These are phyloP conservation scores for Heliocybe sulcata DNA, from an alignment of 1,284 basidiomycete genomes.

Conservation along the genomic window DNA sequence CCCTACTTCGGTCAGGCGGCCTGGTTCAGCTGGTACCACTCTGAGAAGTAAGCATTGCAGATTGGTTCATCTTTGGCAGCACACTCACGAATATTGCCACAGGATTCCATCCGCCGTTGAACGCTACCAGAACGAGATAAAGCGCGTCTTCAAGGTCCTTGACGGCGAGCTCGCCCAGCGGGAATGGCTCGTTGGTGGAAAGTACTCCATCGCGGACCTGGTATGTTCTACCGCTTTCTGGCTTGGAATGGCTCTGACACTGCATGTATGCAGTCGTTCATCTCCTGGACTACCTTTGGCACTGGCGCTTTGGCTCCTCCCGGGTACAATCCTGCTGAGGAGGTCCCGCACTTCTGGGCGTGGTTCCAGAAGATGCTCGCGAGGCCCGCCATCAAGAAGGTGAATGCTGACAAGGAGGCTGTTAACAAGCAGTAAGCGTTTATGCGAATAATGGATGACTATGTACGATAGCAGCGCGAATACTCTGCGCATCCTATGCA, in stretches of 20 bases:
- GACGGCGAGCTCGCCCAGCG: constrained; percentile 19
- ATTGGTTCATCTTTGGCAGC: neutral
- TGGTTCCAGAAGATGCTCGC: neutral
- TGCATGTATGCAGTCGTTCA: neutral
- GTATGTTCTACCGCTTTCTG: neutral
- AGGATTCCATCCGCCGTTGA: constrained; percentile 18
- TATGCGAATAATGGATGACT: too few relatives aligned
- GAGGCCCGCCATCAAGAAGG: neutral
- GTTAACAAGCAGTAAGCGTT: too few relatives aligned
- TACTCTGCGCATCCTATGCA: too few relatives aligned
- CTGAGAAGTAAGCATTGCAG: constrained; percentile 10
- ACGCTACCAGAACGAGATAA: constrained; percentile 22
- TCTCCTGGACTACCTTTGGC: neutral
- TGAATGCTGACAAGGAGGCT: neutral
- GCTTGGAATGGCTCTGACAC: too few relatives aligned
- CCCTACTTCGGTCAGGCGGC: constrained; percentile 3
- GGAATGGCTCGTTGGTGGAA: constrained; percentile 1
- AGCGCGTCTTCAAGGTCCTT: constrained; percentile 23
- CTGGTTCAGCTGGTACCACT: constrained; percentile 17
- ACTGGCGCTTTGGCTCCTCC: neutral
- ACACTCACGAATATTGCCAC: neutral
- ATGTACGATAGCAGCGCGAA: too few relatives aligned
- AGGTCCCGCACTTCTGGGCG: neutral
- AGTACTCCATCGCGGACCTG: neutral
- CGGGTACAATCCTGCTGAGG: neutral